Evolutionary conservation across 208 protist genomes (phyloP), one percentile per base, ranked within the genome.

Genomic region (Acanthamoeba pearcei): DNA sequence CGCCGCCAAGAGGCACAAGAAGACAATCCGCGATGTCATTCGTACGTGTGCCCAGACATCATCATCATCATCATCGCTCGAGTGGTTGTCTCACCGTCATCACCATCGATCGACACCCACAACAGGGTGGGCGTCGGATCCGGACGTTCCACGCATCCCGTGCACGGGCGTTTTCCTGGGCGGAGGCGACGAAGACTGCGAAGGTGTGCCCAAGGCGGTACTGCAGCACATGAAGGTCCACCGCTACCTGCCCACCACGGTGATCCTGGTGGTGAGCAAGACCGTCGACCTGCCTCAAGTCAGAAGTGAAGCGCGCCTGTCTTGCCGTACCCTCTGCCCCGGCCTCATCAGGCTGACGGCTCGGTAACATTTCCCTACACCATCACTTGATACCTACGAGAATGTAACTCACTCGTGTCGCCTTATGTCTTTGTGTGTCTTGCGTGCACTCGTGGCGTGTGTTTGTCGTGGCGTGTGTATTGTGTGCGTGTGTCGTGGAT

Each of bases 121-220:
- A 55, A 55, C 51, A 90, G 83, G 10, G 9, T 90, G 83, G 83
- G 83, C 17, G 0, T 68, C 10, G 6, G 57, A 90, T 10, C 8
- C 24, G 5, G 38, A 2, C 19, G 60, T 72, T 5, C 24, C 13
- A 29, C 42, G 83, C 3, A 24, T 51, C 0, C 49, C 83, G 12
- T 51, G 60, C 5, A 66, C 55, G 1, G 83, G 83, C 51, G 83
- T 90, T 13, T 90, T 90, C 83, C 13, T 90, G 51, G 78, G 49
- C 42, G 5, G 12, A 10, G 83, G 19, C 24, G 57, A 90, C n/a
- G 42, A 66, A 51, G 53, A 62, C 29, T 1, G 42, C 1, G 42
- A 1, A 4, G 42, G 42, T 9, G 38, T 88, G 78, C 78, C 78
- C 1, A 55, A 88, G 38, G 29, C 78, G 19, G 24, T 88, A 1